Percentiles rank a stretch among this genome's conserved stretches.
Evolutionary conservation across 768 basidiomycete genomes (phyloP).

Genomic region (Lentinula edodes): DNA sequence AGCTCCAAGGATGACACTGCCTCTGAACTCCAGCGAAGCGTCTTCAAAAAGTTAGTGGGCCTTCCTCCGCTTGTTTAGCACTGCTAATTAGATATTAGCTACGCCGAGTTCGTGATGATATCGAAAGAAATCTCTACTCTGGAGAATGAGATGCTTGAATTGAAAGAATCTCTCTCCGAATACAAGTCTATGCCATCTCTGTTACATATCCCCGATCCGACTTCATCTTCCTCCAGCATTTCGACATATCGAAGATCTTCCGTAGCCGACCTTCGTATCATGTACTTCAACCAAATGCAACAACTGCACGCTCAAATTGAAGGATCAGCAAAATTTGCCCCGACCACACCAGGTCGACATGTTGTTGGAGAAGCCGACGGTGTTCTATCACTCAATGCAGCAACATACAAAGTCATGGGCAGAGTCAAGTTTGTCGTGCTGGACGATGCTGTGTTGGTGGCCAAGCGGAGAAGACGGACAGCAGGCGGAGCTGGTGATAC

Average conservation of each 20-base stretch:
- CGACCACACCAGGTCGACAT: slow-evolving; percentile 86
- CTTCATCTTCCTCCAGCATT: slow-evolving; percentile 45
- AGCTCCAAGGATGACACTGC: slow-evolving; percentile 68
- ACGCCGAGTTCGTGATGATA: slow-evolving; percentile 93
- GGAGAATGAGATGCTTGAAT: slow-evolving; percentile 96
- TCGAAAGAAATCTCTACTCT: slow-evolving; percentile 96
- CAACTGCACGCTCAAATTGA: slow-evolving; percentile 85
- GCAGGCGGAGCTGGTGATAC: slow-evolving; percentile 37
- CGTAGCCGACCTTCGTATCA: slow-evolving; percentile 88
- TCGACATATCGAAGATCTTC: slow-evolving; percentile 71
- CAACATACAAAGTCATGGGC: slow-evolving; percentile 90
- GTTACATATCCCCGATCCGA: slow-evolving; percentile 83
- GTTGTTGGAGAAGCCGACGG: slow-evolving; percentile 82
- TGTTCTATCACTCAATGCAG: slow-evolving; percentile 81
- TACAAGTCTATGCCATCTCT: slow-evolving; percentile 96
- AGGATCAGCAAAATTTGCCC: slow-evolving; percentile 92
- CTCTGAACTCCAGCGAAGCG: slow-evolving; percentile 80
- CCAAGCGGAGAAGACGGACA: slow-evolving; percentile 65
- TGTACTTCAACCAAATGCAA: slow-evolving; percentile 95
- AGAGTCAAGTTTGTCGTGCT: slow-evolving; percentile 86
- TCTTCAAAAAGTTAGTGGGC: slow-evolving; percentile 79
- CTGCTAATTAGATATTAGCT: slow-evolving; percentile 44
- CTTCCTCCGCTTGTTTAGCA: background rate
- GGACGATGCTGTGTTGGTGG: slow-evolving; percentile 88
- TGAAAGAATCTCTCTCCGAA: slow-evolving; percentile 90